Evolutionary conservation across 2,329 filamentous ascomycete species (phyloP).

Genomic region (Paraphaeosphaeria minitans): DNA sequence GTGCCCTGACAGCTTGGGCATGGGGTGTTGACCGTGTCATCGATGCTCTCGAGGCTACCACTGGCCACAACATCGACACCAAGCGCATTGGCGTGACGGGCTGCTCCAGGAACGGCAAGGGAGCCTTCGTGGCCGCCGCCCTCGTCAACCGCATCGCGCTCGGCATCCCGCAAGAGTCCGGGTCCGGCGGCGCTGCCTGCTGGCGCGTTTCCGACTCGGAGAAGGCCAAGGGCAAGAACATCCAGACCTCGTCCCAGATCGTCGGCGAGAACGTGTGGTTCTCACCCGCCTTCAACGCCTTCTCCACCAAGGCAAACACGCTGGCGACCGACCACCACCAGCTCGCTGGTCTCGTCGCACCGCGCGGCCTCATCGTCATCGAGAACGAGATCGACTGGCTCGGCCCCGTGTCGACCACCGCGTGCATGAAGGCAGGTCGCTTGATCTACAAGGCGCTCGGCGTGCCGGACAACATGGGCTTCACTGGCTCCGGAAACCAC

Average conservation of each 20-base stretch:
- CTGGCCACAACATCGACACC: constrained; percentile 52
- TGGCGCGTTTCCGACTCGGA: constrained; percentile 58
- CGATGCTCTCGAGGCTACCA: constrained; percentile 60
- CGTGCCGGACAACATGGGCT: constrained; percentile 61
- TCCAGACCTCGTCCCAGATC: constrained; percentile 65
- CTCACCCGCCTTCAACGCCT: constrained; percentile 60
- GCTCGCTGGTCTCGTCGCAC: constrained; percentile 61
- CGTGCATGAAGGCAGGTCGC: constrained; percentile 62
- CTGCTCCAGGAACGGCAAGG: constrained; percentile 69
- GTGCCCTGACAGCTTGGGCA: constrained; percentile 66
- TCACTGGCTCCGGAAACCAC: constrained; percentile 61
- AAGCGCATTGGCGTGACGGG: constrained; percentile 61
- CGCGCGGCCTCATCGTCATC: constrained; percentile 60
- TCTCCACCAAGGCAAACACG: constrained; percentile 52
- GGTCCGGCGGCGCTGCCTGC: constrained; percentile 65
- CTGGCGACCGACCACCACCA: constrained; percentile 65
- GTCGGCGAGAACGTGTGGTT: constrained; percentile 69
- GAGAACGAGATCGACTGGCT: constrained; percentile 67
- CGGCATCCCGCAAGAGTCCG: constrained; percentile 67
- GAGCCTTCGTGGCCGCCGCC: constrained; percentile 65
- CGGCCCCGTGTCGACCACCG: constrained; percentile 61
- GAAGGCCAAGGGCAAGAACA: constrained; percentile 60
- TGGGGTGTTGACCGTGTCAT: constrained; percentile 67
- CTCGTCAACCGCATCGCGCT: constrained; percentile 64
- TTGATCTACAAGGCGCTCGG: constrained; percentile 61